Conservation (phyloP, 139 green algal species). For the Astrephomene gubernaculifera region DNA sequence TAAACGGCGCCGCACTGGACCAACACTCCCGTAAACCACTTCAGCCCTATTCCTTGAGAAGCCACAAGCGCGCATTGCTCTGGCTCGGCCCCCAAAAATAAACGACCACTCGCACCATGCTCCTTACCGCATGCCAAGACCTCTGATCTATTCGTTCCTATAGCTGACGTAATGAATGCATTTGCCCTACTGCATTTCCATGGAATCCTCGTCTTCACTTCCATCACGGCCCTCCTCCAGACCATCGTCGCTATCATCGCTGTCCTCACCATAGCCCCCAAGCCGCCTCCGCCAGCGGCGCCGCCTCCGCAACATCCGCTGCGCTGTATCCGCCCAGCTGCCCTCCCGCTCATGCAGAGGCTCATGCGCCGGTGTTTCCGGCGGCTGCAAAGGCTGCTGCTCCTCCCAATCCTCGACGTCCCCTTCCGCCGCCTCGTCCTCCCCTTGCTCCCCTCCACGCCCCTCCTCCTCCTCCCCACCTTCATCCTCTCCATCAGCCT, state of each 20-base stretch:
- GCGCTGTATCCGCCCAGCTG: neutral
- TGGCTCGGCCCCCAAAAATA: too few relatives aligned
- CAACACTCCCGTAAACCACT: too few relatives aligned
- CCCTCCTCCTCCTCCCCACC: neutral
- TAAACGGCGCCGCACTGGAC: too few relatives aligned
- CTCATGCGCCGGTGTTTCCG: constrained; percentile 14
- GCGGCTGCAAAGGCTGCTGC: constrained; percentile 7
- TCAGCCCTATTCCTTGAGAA: too few relatives aligned
- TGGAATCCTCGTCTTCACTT: constrained; percentile 21
- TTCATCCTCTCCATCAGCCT: neutral
- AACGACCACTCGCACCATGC: too few relatives aligned
- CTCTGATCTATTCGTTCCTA: too few relatives aligned
- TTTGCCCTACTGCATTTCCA: too few relatives aligned
- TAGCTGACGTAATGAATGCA: too few relatives aligned
- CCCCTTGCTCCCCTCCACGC: neutral
- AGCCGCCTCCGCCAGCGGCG: neutral
- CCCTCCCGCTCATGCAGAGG: neutral
- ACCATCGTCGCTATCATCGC: neutral
- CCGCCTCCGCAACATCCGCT: neutral
- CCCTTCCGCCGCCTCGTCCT: neutral
- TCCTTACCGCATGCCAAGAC: too few relatives aligned
- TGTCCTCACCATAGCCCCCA: neutral
- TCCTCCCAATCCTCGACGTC: neutral
- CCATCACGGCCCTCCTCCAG: neutral
- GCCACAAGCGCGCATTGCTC: too few relatives aligned